Evolutionary conservation across 306 rosid species (phyloP), one percentile per base, ranked within the genome.

Genomic region (Leucaena leucocephala): DNA sequence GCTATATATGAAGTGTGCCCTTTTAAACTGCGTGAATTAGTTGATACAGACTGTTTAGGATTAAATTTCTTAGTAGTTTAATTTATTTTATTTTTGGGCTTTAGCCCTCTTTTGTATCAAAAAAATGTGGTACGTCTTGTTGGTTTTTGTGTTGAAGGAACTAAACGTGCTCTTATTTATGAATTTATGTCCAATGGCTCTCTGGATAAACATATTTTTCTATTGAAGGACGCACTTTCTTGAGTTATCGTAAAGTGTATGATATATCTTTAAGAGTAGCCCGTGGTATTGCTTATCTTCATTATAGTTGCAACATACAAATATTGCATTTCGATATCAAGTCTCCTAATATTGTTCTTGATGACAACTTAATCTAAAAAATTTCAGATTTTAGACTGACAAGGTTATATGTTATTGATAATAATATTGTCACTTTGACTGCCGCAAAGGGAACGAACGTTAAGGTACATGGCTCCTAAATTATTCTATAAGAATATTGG

Each of bases 71-170:
- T 1, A 27, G 27, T 27, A 27, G 27, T 0, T 27, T 27, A 27
- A 27, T 27, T 27, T 27, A 0, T 27, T 27, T 27, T 27, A 1
- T 0, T 27, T 27, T 27, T 27, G 27, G 27, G 27, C 27, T 27
- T 27, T 27, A 27, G 27, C 27, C 27, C 27, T 27, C 27, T 27
- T 1, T 27, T 27, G 27, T 27, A n/a, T n/a, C n/a, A n/a, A n/a
- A n/a, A n/a, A n/a, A 55, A 55, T 55, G 33, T 55, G 3, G 62
- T 55, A 2, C 62, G 11, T 8, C 15, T 55, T 2, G 34, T 19
- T 0, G 33, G 62, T 1, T 55, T 55, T 8, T 83, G 85, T 8
- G 83, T 73, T 0, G 83, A 83, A 19, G 86, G 83, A 46, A 61
- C 36, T 19, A 46, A 43, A 0, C 64, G 75, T n/a, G 78, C 83